Base-by-base conservation (phyloP, 2,329 filamentous ascomycete genomes). In the Scedosporium dehoogii region DNA sequence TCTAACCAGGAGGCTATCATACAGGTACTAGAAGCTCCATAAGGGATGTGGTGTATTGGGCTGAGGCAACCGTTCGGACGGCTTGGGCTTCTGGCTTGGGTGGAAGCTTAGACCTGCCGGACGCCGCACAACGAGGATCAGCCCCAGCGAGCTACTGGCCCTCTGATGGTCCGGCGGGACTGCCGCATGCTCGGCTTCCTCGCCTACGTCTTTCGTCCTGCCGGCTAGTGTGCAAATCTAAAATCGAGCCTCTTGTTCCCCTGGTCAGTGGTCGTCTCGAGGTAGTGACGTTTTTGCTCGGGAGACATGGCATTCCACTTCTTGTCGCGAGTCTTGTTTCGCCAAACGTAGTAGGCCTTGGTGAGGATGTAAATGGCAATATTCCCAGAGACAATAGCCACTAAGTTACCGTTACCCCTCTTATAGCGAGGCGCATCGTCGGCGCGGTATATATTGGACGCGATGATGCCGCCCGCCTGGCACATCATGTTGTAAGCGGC, bases 281-380 rank as follows among this genome's bases (percentile, higher is more conserved):
- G 61, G 57, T 77, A 76, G 1, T 68, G 56, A 0, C 68, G 62
- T 59, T 69, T 67, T 64, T 76, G 67, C 29, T 79, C 78, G 10
- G 70, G 68, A 3, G 70, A 76, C 80, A 85, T 79, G 2, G 70
- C 70, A 33, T 74, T 69, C 81, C 82, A 85, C 41, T 73, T 73
- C 18, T 63, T 64, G 18, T 78, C 78, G 29, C 77, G 73, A 23
- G 66, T 68, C 64, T 70, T 74, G 63, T 85, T 85, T 4, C 79
- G 72, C 60, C 66, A 70, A 1, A 80, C 69, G 65, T 86, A 86
- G 67, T 81, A 85, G 1, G 74, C 51, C 69, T 84, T 84, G n/a
- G 78, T 75, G 0, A 74, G 73, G 2, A 80, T 63, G 57, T 83
- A 82, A 3, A 82, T 62, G 1, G 74, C 67, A 29, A 85, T 75